These are phyloP conservation scores for Xylariaceae sp. DNA, from an alignment of 2,329 filamentous ascomycete genomes.

Conservation along the genomic window DNA sequence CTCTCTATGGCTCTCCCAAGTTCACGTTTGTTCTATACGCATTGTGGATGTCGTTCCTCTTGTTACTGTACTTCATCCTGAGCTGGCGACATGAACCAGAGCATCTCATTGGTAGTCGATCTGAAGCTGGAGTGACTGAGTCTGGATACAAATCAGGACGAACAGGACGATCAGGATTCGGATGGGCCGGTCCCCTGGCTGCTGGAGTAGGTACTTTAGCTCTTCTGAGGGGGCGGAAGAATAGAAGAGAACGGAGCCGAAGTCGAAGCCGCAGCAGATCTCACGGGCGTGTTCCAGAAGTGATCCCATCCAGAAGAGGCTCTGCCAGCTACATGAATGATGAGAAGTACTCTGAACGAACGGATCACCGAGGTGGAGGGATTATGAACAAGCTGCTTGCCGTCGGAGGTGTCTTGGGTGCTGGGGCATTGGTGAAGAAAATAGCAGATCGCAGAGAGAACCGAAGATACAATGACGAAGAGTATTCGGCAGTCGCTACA, in stretches of 20 bases:
- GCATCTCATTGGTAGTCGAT: constrained; percentile 56
- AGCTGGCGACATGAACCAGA: constrained; percentile 63
- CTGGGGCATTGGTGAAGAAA: constrained; percentile 57
- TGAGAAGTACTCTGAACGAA: constrained; percentile 60
- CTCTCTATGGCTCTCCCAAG: constrained; percentile 86
- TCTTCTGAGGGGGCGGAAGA: constrained; percentile 42
- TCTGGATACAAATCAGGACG: constrained; percentile 34
- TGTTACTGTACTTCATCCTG: constrained; percentile 75
- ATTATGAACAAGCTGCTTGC: constrained; percentile 59
- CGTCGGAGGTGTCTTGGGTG: constrained; percentile 59
- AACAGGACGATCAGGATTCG: constrained; percentile 38
- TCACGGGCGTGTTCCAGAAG: constrained; percentile 41
- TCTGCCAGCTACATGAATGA: constrained; percentile 58
- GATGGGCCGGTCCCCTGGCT: constrained; percentile 52
- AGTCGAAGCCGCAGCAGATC: constrained; percentile 36
- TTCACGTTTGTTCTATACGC: constrained; percentile 82
- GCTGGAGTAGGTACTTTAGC: constrained; percentile 50
- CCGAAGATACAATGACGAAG: constrained; percentile 48
- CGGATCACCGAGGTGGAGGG: constrained; percentile 40
- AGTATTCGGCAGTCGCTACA: constrained; percentile 59
- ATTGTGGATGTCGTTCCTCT: constrained; percentile 67
- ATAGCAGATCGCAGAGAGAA: constrained; percentile 51
- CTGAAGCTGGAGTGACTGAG: constrained; percentile 34
- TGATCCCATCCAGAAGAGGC: constrained; percentile 47
- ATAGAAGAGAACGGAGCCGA: constrained; percentile 37